A percentile compares a stretch with the other conserved stretches of the same genome.
phyloP scores from a whole-genome alignment of 148 eudicot species.

The Rhododendron kiyosumense region DNA sequence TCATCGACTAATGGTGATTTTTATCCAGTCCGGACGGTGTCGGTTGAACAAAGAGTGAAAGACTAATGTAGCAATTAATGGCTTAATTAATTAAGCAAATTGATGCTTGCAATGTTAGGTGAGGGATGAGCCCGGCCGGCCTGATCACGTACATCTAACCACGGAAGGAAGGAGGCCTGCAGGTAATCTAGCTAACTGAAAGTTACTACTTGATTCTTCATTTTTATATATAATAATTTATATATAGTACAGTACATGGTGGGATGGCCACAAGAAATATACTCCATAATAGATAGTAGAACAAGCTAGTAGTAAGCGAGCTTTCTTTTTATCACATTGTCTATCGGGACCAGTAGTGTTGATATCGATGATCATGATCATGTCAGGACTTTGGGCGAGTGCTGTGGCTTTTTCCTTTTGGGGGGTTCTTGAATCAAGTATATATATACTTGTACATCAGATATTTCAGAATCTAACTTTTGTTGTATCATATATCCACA shows the following conservation, averaged over 20 bases:
- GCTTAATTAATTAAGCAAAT: background rate
- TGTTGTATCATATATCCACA: background rate
- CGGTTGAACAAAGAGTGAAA: no score
- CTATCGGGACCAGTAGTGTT: background rate
- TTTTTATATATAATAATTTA: background rate
- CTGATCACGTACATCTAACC: background rate
- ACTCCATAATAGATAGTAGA: no score
- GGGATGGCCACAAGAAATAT: background rate
- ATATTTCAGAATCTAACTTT: background rate
- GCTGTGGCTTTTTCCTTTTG: background rate
- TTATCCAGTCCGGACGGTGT: no score
- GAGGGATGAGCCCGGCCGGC: background rate
- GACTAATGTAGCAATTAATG: no score
- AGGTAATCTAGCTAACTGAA: background rate
- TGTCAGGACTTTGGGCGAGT: background rate
- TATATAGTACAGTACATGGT: background rate
- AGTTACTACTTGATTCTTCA: background rate
- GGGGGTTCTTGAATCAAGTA: background rate
- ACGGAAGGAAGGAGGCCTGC: background rate
- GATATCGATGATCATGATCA: no score
- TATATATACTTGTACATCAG: background rate
- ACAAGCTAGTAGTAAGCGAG: no score
- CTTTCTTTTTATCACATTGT: background rate
- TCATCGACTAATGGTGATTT: no score
- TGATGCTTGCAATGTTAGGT: background rate